Base-by-base conservation (phyloP, 208 protist species). In the Crithidia acanthocephali region DNA sequence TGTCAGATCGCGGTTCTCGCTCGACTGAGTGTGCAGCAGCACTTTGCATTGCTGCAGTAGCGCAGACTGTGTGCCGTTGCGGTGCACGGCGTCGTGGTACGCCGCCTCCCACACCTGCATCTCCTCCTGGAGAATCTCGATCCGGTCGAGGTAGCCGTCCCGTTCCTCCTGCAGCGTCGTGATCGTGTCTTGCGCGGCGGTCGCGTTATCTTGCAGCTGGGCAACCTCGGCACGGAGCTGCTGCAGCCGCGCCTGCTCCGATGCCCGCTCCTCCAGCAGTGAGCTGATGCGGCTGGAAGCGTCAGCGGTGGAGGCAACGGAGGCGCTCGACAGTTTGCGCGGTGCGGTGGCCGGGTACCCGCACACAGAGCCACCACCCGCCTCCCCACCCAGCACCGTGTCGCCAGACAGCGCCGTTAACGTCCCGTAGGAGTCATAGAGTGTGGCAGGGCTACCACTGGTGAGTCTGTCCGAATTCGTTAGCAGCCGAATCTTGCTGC, bases 61-160 rank as follows among this genome's bases (percentile, higher is more conserved):
- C 16, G 71, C 69, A 6, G 79, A 59, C 25, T 83, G 73, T 2
- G 66, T 68, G 11, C 51, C 72, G n/a, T 84, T 25, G 32, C 74
- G 72, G 23, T 80, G 80, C 51, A 42, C 62, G n/a, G 86, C 62
- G 3, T 58, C 75, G 7, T 63, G 51, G 57, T 88, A 87, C 47
- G 85, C 83, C 40, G 77, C 66, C 62, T 95, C 81, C 92, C 92
- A 97, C 28, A 80, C 51, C 15, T 22, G 47, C n/a, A 74, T 74
- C 72, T 97, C 92, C 51, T 94, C 85, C 35, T 80, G 68, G 15
- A 84, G 59, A 33, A 61, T 69, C 22, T 71, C 50, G 15, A 86
- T 35, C 23, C 72, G 52, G 30, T 64, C 51, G 7, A 70, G 45
- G 58, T 86, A 80, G 28, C 47, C 62, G n/a, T 87, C 75, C 0